Evolutionary conservation across 1,284 basidiomycete genomes (phyloP), one percentile per base, ranked within the genome.

Genomic region (Porodaedalea pini): DNA sequence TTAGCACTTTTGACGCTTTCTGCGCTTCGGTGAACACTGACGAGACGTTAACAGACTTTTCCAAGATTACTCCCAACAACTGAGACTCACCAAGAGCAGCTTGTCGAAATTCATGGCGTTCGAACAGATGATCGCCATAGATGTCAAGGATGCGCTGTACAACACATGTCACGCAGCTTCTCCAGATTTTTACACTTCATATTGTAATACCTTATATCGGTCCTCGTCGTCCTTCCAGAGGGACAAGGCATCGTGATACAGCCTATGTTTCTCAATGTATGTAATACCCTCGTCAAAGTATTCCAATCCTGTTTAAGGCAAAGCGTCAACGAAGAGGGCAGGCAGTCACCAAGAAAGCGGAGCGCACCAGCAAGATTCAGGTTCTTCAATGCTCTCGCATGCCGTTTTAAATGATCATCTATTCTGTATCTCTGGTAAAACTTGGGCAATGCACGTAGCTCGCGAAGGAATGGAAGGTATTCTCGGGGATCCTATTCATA

Each of bases 381-480:
- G 71, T 94, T 88, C 32, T 69, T 71, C 48, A 99, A 71, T 1
- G 96, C 97, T 58, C 82, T 89, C 51, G 78, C 75, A 63, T 90
- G 73, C 36, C 93, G 82, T 64, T 84, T 85, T 32, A 99, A 80
- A 70, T 98, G 86, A 68, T 98, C 94, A 68, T 99, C 95, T 62
- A 99, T 98, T 62, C 83, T 82, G 75, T 93, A 98, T 37, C 85
- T 77, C 66, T 98, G 95, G 65, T 96, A 92, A 68, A 85, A 79
- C 55, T 82, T 83, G 45, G 92, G 88, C 60, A 97, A 75, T 0
- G 87, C 80, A 7, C 92, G 84, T 10, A 99, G 78, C 64, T 95
- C 92, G 13, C 94, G 85, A 52, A 99, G 77, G 82, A 99, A 98
- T 0, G 97, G 95, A 0, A 99, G 82, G 68, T 99, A 99, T 71